Base-by-base conservation (phyloP, 306 rosid genomes). In the Corylus avellana region DNA sequence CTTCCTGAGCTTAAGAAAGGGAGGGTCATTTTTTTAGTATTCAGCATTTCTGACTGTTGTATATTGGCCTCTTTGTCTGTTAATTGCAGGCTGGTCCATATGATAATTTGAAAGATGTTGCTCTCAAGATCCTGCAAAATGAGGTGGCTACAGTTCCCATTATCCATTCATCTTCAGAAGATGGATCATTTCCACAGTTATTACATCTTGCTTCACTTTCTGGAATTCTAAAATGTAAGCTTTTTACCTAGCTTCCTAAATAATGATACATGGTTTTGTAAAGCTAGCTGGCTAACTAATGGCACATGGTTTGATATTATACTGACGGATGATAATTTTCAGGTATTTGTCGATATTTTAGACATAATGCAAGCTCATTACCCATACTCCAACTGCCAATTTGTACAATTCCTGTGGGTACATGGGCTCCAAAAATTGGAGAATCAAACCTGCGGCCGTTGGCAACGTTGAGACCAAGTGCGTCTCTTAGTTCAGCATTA, bases 351-450 rank as follows among this genome's bases (percentile, higher is more conserved):
- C 85, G 99, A 90, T 85, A 96, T 82, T 96, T 96, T 85, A 91
- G 91, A 91, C 91, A 93, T 88, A 88, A 88, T 81, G 75, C 98
- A 71, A 88, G 90, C 83, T 84, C 95, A 44, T 87, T 96, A 83
- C 96, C 99, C 66, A 90, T 96, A 75, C 97, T 96, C 48, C 97
- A 91, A 77, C 89, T 90, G 51, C 99, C 98, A 39, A 90, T 96
- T 74, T 87, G 84, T 84, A 89, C 94, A 74, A 82, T 96, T 85
- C 96, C 92, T 47, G 90, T 93, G 61, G 99, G 99, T n/a, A 90
- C 99, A 35, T 93, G 99, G 99, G 91, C 93, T 84, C 99, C 99
- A 18, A 87, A 88, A 87, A 93, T 96, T 77, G 99, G 98, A 86
- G 99, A 96, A 76, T 75, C 96, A 64, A 96, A 90, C 79, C 58